Conservation (phyloP, 169 alveolate genomes). For the Perkinsus chesapeaki region DNA sequence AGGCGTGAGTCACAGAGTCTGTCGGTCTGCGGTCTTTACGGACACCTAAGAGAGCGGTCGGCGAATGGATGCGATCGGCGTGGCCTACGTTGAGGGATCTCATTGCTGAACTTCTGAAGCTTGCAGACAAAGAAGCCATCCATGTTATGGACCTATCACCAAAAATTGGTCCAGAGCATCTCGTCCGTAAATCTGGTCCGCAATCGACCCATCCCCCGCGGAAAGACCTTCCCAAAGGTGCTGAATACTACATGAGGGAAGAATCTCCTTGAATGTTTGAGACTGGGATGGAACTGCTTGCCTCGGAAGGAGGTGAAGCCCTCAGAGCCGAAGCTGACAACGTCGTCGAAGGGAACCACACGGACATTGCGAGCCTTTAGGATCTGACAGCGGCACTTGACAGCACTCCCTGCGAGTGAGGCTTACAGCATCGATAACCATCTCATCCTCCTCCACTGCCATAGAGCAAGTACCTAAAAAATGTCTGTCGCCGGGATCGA, state of each 20-base stretch:
- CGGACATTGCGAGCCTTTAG: conserved; percentile 60
- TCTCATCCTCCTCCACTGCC: conserved; percentile 80
- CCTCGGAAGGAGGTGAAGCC: conserved; percentile 68
- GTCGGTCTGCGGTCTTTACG: background rate
- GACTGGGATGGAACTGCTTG: conserved; percentile 55
- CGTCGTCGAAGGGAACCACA: conserved; percentile 54
- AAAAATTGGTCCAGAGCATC: background rate
- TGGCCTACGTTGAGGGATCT: conserved; percentile 42
- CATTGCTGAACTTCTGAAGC: conserved; percentile 70
- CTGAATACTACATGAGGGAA: conserved; percentile 63
- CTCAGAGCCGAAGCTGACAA: conserved; percentile 52
- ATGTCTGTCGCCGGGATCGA: no score
- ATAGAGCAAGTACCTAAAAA: conserved; percentile 72
- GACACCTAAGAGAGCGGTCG: background rate
- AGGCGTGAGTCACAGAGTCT: background rate
- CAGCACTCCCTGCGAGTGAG: background rate
- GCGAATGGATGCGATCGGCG: background rate
- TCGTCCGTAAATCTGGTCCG: no score
- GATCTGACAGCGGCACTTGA: conserved; percentile 25
- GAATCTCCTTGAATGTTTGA: conserved; percentile 48
- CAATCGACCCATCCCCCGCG: no score
- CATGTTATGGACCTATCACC: conserved; percentile 53
- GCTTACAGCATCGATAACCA: conserved; percentile 62
- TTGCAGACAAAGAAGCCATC: conserved; percentile 83
- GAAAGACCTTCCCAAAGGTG: no score